A percentile compares a stretch with the other conserved stretches of the same genome.
Conservation (phyloP, 2,329 filamentous ascomycete species). For the Aspergillus aculeatinus region DNA sequence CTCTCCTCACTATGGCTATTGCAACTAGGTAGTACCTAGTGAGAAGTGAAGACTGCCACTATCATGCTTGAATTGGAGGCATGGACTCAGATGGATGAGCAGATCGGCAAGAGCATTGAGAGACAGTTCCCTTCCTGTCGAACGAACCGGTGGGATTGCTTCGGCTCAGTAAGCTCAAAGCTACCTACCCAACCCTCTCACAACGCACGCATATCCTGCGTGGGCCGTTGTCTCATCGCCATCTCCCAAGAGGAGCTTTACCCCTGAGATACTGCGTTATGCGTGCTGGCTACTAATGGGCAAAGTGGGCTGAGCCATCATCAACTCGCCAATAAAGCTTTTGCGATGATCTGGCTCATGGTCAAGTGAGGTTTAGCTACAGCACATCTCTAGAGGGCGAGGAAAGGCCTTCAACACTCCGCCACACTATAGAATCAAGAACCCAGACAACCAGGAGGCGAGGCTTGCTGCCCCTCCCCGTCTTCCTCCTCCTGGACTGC, state of each 20-base stretch:
- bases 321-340: neutral
- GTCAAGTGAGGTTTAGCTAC: neutral
- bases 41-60: no score
- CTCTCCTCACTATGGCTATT: neutral
- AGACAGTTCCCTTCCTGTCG: neutral
- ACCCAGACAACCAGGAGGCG: neutral
- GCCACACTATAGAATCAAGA: neutral
- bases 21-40: neutral
- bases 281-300: neutral
- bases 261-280: neutral
- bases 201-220: neutral
- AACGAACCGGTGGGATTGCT: neutral
- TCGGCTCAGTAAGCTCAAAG: neutral
- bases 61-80: neutral
- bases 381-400: no score
- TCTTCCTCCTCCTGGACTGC: neutral
- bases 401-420: neutral
- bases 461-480: neutral
- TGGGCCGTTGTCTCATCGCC: neutral
- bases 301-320: neutral
- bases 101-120: neutral
- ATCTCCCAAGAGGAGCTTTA: neutral
- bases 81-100: neutral
- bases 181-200: neutral
- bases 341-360: neutral